These are phyloP conservation scores for Ganoderma meredithae DNA, from an alignment of 1,284 basidiomycete genomes.

Conservation along the genomic window DNA sequence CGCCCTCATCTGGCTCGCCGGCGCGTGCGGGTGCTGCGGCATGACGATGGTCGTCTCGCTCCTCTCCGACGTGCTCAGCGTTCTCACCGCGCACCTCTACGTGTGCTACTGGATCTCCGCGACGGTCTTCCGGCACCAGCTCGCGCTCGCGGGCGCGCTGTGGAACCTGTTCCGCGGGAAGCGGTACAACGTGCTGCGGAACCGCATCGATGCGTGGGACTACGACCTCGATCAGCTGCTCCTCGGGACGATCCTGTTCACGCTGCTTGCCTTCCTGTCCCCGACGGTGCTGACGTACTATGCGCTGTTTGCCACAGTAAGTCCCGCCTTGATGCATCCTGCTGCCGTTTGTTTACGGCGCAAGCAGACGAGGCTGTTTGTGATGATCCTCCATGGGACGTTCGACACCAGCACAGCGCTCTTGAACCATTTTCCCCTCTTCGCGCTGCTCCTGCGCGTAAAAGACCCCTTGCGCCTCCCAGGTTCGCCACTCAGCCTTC, in stretches of 20 bases:
- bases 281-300: conserved; percentile 93
- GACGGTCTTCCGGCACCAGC: conserved; percentile 69
- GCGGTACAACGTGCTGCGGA: conserved; percentile 83
- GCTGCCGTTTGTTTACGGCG: background rate
- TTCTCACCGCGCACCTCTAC: conserved; percentile 80
- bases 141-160: conserved; percentile 70
- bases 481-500: conserved; percentile 51
- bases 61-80: conserved; percentile 67
- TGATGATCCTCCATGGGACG: conserved; percentile 64
- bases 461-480: conserved; percentile 89
- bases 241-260: conserved; percentile 95
- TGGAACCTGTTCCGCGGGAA: conserved; percentile 98
- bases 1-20: conserved; percentile 55
- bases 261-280: conserved; percentile 88
- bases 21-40: conserved; percentile 67
- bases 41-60: conserved; percentile 76
- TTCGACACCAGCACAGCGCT: conserved; percentile 75
- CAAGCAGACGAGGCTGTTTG: conserved; percentile 65
- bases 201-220: conserved; percentile 87
- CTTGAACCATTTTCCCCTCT: conserved; percentile 92
- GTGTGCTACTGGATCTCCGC: conserved; percentile 76
- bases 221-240: conserved; percentile 95
- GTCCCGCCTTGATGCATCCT: conserved; percentile 31
- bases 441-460: conserved; percentile 84
- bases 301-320: conserved; percentile 78